Percentiles rank a stretch among this genome's conserved stretches.
Evolutionary conservation across 805 yeast species (phyloP).

Genomic region (Saturnispora besseyi): DNA sequence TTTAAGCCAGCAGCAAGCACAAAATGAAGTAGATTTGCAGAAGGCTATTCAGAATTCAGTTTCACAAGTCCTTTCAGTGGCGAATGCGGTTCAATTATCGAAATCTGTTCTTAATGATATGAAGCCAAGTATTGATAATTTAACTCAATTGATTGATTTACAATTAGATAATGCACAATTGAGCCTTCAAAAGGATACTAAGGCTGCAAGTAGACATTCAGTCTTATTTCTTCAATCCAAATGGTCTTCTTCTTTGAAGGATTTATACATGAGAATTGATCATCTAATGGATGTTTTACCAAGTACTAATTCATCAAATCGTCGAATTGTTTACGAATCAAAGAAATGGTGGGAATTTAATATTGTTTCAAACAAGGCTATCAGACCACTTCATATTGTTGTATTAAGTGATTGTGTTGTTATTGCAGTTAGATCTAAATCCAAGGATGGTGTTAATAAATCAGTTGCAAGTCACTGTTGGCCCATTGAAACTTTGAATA

Average conservation of each 20-base stretch:
- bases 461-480: slow-evolving; percentile 67
- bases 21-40: slow-evolving; percentile 51
- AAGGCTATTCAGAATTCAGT: slow-evolving; percentile 52
- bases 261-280: slow-evolving; percentile 73
- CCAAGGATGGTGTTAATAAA: slow-evolving; percentile 19
- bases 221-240: slow-evolving; percentile 65
- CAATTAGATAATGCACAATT: slow-evolving; percentile 24
- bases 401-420: slow-evolving; percentile 69
- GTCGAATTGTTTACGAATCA: slow-evolving; percentile 73
- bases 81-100: slow-evolving; percentile 53
- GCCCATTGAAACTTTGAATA: slow-evolving; percentile 33
- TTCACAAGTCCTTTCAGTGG: slow-evolving; percentile 49
- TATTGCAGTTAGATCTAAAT: slow-evolving; percentile 44
- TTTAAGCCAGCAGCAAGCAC: slow-evolving; percentile 5
- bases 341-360: slow-evolving; percentile 83
- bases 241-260: slow-evolving; percentile 69
- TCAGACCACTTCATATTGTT: slow-evolving; percentile 67
- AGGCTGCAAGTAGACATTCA: slow-evolving; percentile 50
- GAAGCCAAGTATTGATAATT: slow-evolving; percentile 48
- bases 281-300: slow-evolving; percentile 81
- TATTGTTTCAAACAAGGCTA: slow-evolving; percentile 74
- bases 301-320: slow-evolving; percentile 39
- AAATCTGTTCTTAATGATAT: slow-evolving; percentile 53
- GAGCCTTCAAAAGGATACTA: slow-evolving; percentile 4
- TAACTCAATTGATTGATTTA: slow-evolving; percentile 49